Evolutionary conservation across 2,329 filamentous ascomycete species (phyloP).

Genomic region (Balansia obtecta): DNA sequence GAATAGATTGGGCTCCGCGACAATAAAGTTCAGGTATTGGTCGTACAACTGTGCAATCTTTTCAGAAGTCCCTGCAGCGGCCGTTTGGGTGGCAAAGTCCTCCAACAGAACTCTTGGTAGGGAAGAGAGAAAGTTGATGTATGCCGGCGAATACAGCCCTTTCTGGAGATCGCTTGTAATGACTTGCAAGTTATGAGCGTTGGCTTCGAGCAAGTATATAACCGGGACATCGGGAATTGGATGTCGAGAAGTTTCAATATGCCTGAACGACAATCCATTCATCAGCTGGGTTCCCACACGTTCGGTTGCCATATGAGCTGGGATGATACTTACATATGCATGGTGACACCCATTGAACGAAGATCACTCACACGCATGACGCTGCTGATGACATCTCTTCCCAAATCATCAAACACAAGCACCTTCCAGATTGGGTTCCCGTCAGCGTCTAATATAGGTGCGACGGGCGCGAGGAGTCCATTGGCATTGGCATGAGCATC

Average conservation of each 20-base stretch:
- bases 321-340: conserved; percentile 59
- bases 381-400: conserved; percentile 92
- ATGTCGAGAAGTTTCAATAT: conserved; percentile 69
- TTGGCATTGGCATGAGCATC: conserved; percentile 54
- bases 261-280: conserved; percentile 33
- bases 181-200: conserved; percentile 60
- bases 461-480: conserved; percentile 53
- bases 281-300: neutral
- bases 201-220: conserved; percentile 92
- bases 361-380: conserved; percentile 90
- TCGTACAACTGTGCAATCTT: conserved; percentile 88
- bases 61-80: conserved; percentile 71
- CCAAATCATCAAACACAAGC: conserved; percentile 82
- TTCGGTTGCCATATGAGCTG: neutral
- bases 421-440: conserved; percentile 97
- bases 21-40: conserved; percentile 95
- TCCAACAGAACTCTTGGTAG: conserved; percentile 83
- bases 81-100: conserved; percentile 86
- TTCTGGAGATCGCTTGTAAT: conserved; percentile 80
- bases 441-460: conserved; percentile 73
- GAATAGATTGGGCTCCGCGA: conserved; percentile 90
- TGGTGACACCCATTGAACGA: conserved; percentile 86
- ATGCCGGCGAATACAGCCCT: conserved; percentile 82
- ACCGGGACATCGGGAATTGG: conserved; percentile 93
- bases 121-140: conserved; percentile 94